Evolutionary conservation across 2,329 filamentous ascomycete species (phyloP), one percentile per base, ranked within the genome.

Genomic region (Epicoccum nigrum): DNA sequence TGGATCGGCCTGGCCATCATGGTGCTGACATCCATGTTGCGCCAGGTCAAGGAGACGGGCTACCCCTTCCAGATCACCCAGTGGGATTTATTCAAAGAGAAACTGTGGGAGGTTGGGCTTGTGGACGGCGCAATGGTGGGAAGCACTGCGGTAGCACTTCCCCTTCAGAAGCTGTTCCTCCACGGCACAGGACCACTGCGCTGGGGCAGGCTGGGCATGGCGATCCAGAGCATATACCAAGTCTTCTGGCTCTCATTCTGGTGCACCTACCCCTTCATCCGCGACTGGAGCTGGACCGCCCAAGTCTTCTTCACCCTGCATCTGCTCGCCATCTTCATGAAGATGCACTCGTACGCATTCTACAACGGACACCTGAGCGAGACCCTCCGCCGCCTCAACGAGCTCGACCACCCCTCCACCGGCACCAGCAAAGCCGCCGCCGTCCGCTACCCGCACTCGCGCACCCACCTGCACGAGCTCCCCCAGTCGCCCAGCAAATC

Each of bases 281-380:
- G 95, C 7, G 82, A 88, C 43, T 99, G 94, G 94, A 90, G 92
- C 2, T 99, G 94, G 94, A 99, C 94, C 0, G 87, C 93, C 2
- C 94, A 97, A 69, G 94, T 99, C 31, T 99, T 95, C 73, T 84
- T 99, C 63, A 88, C 92, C 9, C 80, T 99, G 27, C 94, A 99
- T 74, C 88, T 92, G 34, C 85, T 99, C 75, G 88, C 90, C 7
- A 81, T 99, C 16, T 85, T 97, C 42, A 99, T 99, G 94, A 99
- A 99, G 80, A 94, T 97, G 86, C 94, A 99, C 73, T 97, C 92
- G 5, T 99, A 96, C 69, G 89, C 91, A 19, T 99, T 97, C 74
- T 99, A 99, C 78, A 97, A 97, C 65, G 94, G 94, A 9, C 94
- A 99, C 73, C 80, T 99, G 13, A 90, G 88, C 61, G 90, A 94